Evolutionary conservation across 2,329 filamentous ascomycete genomes (phyloP).

Genomic region (Niveomyces coronatus): DNA sequence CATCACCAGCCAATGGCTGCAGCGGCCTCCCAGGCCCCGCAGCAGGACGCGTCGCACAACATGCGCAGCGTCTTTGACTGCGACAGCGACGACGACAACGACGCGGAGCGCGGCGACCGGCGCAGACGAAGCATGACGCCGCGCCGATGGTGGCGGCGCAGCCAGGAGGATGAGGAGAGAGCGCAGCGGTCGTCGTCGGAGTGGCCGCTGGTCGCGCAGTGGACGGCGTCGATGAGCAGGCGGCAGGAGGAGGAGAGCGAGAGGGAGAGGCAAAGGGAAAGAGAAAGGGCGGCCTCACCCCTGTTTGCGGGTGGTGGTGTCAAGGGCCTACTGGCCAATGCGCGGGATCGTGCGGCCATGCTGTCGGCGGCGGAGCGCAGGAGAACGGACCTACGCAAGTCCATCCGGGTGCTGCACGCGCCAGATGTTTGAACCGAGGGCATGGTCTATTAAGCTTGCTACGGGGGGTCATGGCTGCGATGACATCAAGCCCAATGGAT

Average conservation of each 20-base stretch:
- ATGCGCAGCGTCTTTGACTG: constrained; percentile 22
- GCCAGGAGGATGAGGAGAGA: constrained; percentile 15
- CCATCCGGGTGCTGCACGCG: constrained; percentile 26
- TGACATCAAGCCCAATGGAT: no score
- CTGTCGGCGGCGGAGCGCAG: constrained; percentile 21
- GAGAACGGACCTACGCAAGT: constrained; percentile 25
- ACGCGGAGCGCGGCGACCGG: not conserved
- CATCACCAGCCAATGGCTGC: no score
- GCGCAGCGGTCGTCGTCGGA: constrained; percentile 7
- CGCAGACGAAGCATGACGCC: no score
- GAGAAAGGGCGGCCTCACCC: not conserved
- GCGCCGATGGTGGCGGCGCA: constrained; percentile 16
- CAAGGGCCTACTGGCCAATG: constrained; percentile 16
- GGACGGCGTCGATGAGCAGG: no score
- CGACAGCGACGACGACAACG: constrained; percentile 23
- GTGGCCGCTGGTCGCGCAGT: constrained; percentile 9
- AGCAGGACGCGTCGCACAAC: no score
- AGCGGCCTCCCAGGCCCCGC: no score
- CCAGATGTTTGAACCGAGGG: no score
- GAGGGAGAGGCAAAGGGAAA: not conserved
- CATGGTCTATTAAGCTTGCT: no score
- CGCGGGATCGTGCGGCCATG: constrained; percentile 16
- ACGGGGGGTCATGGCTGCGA: no score
- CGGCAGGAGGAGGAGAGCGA: constrained; percentile 1
- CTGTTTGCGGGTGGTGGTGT: constrained; percentile 16